These are phyloP conservation scores for Nemania serpens DNA, from an alignment of 2,329 filamentous ascomycete genomes.

Conservation along the genomic window DNA sequence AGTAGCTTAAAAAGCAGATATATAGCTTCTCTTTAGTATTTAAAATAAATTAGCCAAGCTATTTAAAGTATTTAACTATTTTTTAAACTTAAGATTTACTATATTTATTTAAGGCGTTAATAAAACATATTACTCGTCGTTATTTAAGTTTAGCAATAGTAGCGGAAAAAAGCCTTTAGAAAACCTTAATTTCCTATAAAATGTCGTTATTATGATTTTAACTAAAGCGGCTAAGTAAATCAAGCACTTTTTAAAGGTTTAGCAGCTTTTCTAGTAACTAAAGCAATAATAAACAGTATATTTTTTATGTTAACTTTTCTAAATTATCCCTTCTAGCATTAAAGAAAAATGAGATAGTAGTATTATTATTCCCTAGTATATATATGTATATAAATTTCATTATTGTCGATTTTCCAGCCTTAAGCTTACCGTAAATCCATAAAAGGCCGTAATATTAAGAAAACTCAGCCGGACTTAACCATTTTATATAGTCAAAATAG, in stretches of 20 bases:
- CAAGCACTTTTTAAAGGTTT: slow-evolving; percentile 40
- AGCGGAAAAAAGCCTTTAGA: background rate
- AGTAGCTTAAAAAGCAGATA: slow-evolving; percentile 36
- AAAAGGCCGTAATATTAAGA: slow-evolving; percentile 43
- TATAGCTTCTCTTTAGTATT: background rate
- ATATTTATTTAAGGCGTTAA: slow-evolving; percentile 30
- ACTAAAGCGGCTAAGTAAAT: background rate
- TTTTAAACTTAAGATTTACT: slow-evolving; percentile 13
- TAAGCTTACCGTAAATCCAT: slow-evolving; percentile 51
- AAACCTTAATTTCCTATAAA: slow-evolving; percentile 6
- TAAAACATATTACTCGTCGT: slow-evolving; percentile 8
- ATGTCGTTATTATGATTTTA: background rate
- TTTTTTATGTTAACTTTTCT: slow-evolving; percentile 52
- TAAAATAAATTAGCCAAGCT: background rate
- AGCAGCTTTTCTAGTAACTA: slow-evolving; percentile 49
- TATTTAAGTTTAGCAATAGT: background rate
- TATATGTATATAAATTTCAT: slow-evolving; percentile 46
- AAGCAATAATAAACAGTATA: slow-evolving; percentile 55
- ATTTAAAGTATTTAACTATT: slow-evolving; percentile 22
- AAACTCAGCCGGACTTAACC: slow-evolving; percentile 38
- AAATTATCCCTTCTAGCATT: slow-evolving; percentile 50
- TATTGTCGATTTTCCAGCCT: slow-evolving; percentile 49
- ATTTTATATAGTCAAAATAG: slow-evolving; percentile 47
- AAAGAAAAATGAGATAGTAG: slow-evolving; percentile 51
- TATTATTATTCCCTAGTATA: slow-evolving; percentile 18